These are phyloP conservation scores for Grigorovia jiainica DNA, from an alignment of 805 yeast genomes.

Conservation along the genomic window DNA sequence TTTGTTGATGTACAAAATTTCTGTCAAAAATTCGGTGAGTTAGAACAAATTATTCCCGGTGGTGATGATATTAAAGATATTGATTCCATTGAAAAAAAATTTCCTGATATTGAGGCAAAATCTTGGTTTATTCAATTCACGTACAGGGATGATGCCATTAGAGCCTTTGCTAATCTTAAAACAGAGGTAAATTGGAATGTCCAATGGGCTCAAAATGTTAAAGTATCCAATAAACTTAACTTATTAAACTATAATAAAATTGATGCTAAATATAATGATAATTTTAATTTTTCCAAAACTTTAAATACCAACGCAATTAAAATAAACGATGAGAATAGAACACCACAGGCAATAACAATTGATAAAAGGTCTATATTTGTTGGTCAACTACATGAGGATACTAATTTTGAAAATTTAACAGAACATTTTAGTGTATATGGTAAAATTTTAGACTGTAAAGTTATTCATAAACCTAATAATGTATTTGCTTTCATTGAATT, in stretches of 20 bases:
- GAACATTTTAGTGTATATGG: constrained; percentile 65
- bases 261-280: constrained; percentile 1
- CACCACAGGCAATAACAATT: constrained; percentile 31
- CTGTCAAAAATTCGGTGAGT: constrained; percentile 55
- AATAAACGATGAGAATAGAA: constrained; percentile 5
- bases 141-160: constrained; percentile 78
- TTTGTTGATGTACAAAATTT: constrained; percentile 30
- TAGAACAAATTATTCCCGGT: constrained; percentile 52
- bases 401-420: constrained; percentile 44
- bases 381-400: constrained; percentile 55
- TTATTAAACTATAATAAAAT: constrained; percentile 8
- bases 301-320: too few relatives aligned
- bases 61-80: constrained; percentile 3
- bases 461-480: constrained; percentile 42
- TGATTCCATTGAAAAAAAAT: constrained; percentile 8
- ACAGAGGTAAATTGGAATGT: constrained; percentile 46
- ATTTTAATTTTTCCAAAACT: too few relatives aligned
- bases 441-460: constrained; percentile 43
- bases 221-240: constrained; percentile 34
- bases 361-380: constrained; percentile 71
- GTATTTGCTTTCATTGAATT: constrained; percentile 69
- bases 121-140: constrained; percentile 74
- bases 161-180: constrained; percentile 66
- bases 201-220: constrained; percentile 84
- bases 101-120: constrained; percentile 9